phyloP scores from a whole-genome alignment of 139 green algal genomes.

The Bryopsis sp. region DNA sequence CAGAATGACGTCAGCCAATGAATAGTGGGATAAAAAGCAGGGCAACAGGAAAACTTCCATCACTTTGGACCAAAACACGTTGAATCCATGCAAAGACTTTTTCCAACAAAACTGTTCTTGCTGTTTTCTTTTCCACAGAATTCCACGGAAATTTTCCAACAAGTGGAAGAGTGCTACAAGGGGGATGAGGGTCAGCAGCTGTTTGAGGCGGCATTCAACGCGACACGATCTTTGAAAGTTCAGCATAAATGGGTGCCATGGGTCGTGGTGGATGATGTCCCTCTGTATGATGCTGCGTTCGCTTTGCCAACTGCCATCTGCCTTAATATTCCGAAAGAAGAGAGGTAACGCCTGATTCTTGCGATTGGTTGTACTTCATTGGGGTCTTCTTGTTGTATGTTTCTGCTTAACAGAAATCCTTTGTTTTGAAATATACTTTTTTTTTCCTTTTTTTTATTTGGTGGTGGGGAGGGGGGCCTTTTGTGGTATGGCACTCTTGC shows the following conservation, averaged over 20 bases:
- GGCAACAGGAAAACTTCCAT: background rate
- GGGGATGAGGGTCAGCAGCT: conserved; percentile 9
- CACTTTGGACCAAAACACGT: background rate
- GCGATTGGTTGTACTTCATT: too few species aligned
- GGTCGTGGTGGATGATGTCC: conserved; percentile 13
- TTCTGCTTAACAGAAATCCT: too few species aligned
- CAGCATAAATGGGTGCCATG: conserved; percentile 15
- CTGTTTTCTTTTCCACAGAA: background rate
- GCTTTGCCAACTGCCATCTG: background rate
- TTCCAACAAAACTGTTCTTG: background rate
- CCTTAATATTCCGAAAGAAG: background rate
- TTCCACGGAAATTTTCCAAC: background rate
- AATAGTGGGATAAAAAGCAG: background rate
- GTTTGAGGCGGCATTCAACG: background rate
- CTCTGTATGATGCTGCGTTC: conserved; percentile 4
- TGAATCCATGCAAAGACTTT: background rate
- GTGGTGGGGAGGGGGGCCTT: too few species aligned
- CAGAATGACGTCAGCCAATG: background rate
- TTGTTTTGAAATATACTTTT: too few species aligned
- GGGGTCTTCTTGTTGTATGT: too few species aligned
- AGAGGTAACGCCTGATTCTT: background rate
- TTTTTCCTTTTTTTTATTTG: too few species aligned
- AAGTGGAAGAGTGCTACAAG: background rate
- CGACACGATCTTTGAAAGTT: background rate
- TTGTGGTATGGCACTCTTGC: too few species aligned